Evolutionary conservation across 306 rosid species (phyloP).

Genomic region (Purshia tridentata): DNA sequence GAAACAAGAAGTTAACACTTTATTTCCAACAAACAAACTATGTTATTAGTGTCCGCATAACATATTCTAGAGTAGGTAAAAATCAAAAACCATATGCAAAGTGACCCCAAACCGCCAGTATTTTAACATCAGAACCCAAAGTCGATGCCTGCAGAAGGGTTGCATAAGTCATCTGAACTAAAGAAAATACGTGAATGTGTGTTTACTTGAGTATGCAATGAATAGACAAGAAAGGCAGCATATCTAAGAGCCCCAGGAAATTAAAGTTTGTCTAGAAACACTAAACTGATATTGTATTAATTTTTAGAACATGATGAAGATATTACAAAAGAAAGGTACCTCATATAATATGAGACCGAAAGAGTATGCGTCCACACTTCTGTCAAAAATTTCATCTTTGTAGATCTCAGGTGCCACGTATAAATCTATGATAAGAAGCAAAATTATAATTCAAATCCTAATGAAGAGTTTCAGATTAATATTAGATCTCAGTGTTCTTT

Average conservation of each 20-base stretch:
- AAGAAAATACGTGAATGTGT: not conserved
- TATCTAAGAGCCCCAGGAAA: slow-evolving; percentile 22
- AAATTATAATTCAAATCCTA: slow-evolving; percentile 23
- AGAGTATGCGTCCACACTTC: slow-evolving; percentile 84
- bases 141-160: not conserved
- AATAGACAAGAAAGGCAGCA: not conserved
- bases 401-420: slow-evolving; percentile 91
- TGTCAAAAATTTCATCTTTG: slow-evolving; percentile 71
- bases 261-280: not conserved
- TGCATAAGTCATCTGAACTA: no score
- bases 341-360: slow-evolving; percentile 87
- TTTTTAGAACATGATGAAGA: not conserved
- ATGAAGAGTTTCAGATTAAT: not conserved
- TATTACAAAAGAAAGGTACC: slow-evolving; percentile 44
- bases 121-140: slow-evolving; percentile 1
- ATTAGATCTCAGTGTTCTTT: not conserved
- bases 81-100: slow-evolving; percentile 3
- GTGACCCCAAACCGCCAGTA: slow-evolving; percentile 5
- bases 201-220: not conserved
- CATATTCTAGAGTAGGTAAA: not conserved
- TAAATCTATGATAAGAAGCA: slow-evolving; percentile 54
- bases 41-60: not conserved
- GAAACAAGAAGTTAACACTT: not conserved
- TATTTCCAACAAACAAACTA: slow-evolving; percentile 8
- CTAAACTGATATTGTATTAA: slow-evolving; percentile 19